Evolutionary conservation across 345 rosid species (phyloP).

Genomic region (Reutealis trisperma): DNA sequence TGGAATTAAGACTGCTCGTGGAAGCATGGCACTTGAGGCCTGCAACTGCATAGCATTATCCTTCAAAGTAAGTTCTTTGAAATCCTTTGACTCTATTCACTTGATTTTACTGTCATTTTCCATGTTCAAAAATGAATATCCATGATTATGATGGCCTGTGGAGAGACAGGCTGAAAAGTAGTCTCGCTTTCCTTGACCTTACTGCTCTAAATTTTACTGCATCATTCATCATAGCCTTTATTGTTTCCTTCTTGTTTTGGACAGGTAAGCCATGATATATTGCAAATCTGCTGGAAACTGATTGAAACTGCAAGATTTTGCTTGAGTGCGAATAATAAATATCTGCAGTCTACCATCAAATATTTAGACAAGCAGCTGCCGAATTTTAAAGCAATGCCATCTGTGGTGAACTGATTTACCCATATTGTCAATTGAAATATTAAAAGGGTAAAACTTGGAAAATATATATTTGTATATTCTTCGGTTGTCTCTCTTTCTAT

Average conservation of each 20-base stretch:
- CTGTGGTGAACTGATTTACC: not conserved
- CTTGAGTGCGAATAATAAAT: slow-evolving; percentile 47
- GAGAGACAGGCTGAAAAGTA: not conserved
- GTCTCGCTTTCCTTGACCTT: not conserved
- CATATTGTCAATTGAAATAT: not conserved
- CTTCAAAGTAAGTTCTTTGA: slow-evolving; percentile 47
- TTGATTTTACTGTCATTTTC: not conserved
- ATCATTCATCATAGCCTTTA: not conserved
- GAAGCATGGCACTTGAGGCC: slow-evolving; percentile 87
- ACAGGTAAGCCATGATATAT: slow-evolving; percentile 53
- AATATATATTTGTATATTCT: not conserved
- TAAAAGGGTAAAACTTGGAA: not conserved
- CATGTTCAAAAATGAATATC: not conserved
- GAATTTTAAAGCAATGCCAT: slow-evolving; percentile 16
- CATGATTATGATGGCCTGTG: not conserved
- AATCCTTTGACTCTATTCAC: not conserved
- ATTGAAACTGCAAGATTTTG: slow-evolving; percentile 60
- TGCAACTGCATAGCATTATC: slow-evolving; percentile 78
- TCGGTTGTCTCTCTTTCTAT: no score
- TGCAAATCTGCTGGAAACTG: slow-evolving; percentile 56
- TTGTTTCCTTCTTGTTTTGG: slow-evolving; percentile 11
- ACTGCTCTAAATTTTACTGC: not conserved
- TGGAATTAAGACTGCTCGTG: slow-evolving; percentile 58
- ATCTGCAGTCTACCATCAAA: slow-evolving; percentile 52
- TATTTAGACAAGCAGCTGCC: slow-evolving; percentile 41